Evolutionary conservation across 2,329 filamentous ascomycete species (phyloP).

Genomic region (Tolypocladium amazonense): DNA sequence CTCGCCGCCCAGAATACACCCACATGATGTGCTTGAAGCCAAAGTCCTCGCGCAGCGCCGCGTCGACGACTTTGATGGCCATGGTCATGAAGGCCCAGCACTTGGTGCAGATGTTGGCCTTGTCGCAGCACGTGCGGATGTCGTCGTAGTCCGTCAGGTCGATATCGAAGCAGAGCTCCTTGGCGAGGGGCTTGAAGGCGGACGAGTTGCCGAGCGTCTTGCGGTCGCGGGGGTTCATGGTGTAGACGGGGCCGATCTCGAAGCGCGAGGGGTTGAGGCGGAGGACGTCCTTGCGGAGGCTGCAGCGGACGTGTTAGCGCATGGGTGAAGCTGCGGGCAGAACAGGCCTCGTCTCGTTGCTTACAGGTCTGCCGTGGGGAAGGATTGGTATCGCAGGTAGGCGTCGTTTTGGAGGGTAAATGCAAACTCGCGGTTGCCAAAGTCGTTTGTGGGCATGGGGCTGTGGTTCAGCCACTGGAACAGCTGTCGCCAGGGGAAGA

Average conservation of each 20-base stretch:
- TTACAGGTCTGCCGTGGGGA: slow-evolving; percentile 41
- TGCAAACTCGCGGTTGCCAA: slow-evolving; percentile 88
- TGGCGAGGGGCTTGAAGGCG: slow-evolving; percentile 77
- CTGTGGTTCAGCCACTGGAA: slow-evolving; percentile 99
- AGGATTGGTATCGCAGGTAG: slow-evolving; percentile 82
- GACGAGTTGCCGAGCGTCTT: slow-evolving; percentile 74
- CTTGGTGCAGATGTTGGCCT: slow-evolving; percentile 84
- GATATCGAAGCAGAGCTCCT: slow-evolving; percentile 98
- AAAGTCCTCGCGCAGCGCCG: slow-evolving; percentile 83
- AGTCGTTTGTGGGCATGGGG: slow-evolving; percentile 74
- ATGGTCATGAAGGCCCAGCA: slow-evolving; percentile 98
- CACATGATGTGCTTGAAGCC: slow-evolving; percentile 95
- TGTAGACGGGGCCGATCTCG: slow-evolving; percentile 97
- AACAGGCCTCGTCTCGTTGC: slow-evolving; percentile 2
- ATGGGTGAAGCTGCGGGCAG: neutral
- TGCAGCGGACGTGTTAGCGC: slow-evolving; percentile 17
- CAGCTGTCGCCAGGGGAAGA: slow-evolving; percentile 88
- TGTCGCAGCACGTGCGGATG: slow-evolving; percentile 87
- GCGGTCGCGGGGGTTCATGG: slow-evolving; percentile 82
- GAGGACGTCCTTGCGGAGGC: slow-evolving; percentile 83
- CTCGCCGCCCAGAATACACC: slow-evolving; percentile 95
- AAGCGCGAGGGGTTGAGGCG: slow-evolving; percentile 84
- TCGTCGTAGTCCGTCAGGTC: slow-evolving; percentile 99
- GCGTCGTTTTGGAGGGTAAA: slow-evolving; percentile 89
- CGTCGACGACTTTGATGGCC: slow-evolving; percentile 89